Percentiles rank a stretch among this genome's conserved stretches.
These are phyloP conservation scores for Leccinum variabile DNA, from an alignment of 1,284 basidiomycete genomes.

Conservation along the genomic window DNA sequence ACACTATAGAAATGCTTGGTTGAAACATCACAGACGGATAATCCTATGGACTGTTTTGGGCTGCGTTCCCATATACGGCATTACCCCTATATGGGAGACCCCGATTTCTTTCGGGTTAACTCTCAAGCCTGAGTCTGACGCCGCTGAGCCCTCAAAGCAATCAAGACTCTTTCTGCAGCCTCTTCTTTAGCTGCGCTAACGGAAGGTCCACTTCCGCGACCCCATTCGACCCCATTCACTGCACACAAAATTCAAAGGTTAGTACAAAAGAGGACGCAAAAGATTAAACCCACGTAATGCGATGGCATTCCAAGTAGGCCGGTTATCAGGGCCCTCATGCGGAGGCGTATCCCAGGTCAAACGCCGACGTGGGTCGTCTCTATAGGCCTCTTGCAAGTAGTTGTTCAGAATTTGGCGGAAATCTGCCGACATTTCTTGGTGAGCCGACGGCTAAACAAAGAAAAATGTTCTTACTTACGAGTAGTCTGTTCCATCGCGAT, in stretches of 20 bases:
- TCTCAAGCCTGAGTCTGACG: not conserved
- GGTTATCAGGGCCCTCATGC: constrained; percentile 23
- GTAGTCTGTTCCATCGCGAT: constrained; percentile 15
- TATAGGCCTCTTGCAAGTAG: constrained; percentile 20
- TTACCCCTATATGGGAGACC: constrained; percentile 19
- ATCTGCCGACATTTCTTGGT: constrained; percentile 14
- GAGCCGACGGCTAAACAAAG: constrained; percentile 1
- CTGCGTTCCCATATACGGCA: constrained; percentile 16
- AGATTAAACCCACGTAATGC: constrained; percentile 25
- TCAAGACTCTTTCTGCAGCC: constrained; percentile 24
- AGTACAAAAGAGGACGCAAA: not conserved
- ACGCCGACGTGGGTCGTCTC: constrained; percentile 16
- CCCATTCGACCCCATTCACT: constrained; percentile 33
- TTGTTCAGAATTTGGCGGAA: constrained; percentile 30
- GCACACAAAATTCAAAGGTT: not conserved
- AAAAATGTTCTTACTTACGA: constrained; percentile 16
- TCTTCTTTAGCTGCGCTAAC: constrained; percentile 27
- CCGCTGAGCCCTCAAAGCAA: constrained; percentile 11
- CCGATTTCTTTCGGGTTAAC: not conserved
- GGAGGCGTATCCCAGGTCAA: constrained; percentile 26
- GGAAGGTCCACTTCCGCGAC: constrained; percentile 25
- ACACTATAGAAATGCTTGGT: not conserved
- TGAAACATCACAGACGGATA: constrained; percentile 5
- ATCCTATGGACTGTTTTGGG: constrained; percentile 17
- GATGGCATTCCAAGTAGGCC: constrained; percentile 29